Evolutionary conservation across 2,329 filamentous ascomycete species (phyloP), one percentile per base, ranked within the genome.

Genomic region (Aspergillus sp.): DNA sequence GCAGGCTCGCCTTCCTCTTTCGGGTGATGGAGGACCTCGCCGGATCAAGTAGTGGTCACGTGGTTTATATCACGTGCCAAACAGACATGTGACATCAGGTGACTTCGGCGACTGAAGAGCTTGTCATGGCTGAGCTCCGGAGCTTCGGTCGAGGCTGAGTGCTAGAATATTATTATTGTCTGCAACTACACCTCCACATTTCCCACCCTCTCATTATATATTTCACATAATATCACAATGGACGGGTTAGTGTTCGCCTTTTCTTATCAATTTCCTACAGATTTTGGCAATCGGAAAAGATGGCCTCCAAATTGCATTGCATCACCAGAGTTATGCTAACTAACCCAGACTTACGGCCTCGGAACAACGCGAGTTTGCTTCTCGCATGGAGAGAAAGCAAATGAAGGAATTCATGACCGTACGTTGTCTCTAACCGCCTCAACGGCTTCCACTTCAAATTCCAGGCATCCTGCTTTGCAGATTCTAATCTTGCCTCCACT

Each of bases 341-440:
- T 18, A 39, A 51, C 52, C 51, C 69, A 89, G 87, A 68, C 89
- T 96, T 74, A 90, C 85, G 67, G 74, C 83, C 69, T 77, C 86
- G 69, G 93, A 98, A 83, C 90, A 96, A 82, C 90, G 91, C 80
- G 91, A 95, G 83, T 89, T 99, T 74, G 89, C 96, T 79, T 80
- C 86, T 80, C 91, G 95, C 78, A 93, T 99, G 86, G 92, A 98
- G 82, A 90, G 90, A 80, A 96, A 95, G 80, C 95, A 99, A 80
- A 91, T 99, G 84, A 96, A 96, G 81, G 93, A 98, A 75, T 98
- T 99, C 75, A 96, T 98, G 89, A 90, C 86, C 70, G 95, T 98
- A 84, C 68, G 91, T 83, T 56, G 38, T 56, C 59, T 26, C 11
- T 11, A n/a, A 13, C 2, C 13, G 12, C 20, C 13, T 41, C 48